Evolutionary conservation across 257 asterid genomes (phyloP).

Genomic region (Striga asiatica): DNA sequence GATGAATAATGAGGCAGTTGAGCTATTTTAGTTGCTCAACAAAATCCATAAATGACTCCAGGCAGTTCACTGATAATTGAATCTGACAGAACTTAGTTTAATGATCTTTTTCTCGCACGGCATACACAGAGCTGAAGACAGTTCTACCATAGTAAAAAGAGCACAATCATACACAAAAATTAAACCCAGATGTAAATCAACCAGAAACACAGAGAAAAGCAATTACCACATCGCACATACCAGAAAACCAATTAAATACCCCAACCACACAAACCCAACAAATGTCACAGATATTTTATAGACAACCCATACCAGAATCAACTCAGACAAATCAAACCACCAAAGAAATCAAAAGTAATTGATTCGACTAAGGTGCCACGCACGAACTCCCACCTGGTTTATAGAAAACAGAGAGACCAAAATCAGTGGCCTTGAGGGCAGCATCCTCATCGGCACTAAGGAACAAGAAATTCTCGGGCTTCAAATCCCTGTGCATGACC

Average conservation of each 20-base stretch:
- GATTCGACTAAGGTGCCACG: not conserved
- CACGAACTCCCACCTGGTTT: no score
- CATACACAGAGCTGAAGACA: not conserved
- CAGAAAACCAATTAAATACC: no score
- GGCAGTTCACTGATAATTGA: not conserved
- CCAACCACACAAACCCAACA: no score
- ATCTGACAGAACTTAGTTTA: not conserved
- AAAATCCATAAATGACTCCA: no score
- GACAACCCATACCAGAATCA: not conserved
- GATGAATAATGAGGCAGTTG: no score
- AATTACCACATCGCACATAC: no score
- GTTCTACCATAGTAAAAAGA: not conserved
- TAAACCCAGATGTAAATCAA: no score
- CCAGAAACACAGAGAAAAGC: not conserved
- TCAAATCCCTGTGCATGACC: conserved; percentile 63
- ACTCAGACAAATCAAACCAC: not conserved
- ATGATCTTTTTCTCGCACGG: not conserved
- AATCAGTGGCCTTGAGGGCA: conserved; percentile 59
- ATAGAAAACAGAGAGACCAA: conserved; percentile 64
- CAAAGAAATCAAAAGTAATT: not conserved
- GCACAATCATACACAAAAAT: not conserved
- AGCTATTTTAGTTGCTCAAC: no score
- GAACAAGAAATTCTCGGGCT: conserved; percentile 70
- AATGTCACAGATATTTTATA: no score
- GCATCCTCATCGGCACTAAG: conserved; percentile 48